Evolutionary conservation across 768 basidiomycete species (phyloP).

Genomic region (Boletus speciosus): DNA sequence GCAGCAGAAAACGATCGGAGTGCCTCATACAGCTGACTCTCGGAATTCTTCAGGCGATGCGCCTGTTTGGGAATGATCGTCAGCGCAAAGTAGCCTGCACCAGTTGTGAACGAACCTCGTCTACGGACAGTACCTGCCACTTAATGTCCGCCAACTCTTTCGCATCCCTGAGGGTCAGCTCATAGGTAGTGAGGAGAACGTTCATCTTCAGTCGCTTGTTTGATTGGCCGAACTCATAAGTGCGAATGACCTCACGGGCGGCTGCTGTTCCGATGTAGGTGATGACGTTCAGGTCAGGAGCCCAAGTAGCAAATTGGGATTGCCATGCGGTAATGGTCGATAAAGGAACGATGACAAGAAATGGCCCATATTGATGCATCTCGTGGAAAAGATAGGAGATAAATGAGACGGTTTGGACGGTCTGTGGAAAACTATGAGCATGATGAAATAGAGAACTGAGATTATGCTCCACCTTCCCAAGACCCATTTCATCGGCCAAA

Average conservation of each 20-base stretch:
- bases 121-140: constrained; percentile 96
- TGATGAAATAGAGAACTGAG: not conserved
- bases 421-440: constrained; percentile 42
- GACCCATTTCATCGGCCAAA: constrained; percentile 98
- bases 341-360: constrained; percentile 94
- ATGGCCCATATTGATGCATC: constrained; percentile 91
- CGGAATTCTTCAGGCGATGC: constrained; percentile 96
- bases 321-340: constrained; percentile 99
- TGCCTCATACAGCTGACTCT: constrained; percentile 95
- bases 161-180: constrained; percentile 86
- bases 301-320: constrained; percentile 90
- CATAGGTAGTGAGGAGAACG: constrained; percentile 95
- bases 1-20: constrained; percentile 84
- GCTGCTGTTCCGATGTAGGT: constrained; percentile 90
- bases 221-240: constrained; percentile 87
- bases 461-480: constrained; percentile 71
- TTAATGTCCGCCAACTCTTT: constrained; percentile 90
- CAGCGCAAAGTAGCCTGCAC: constrained; percentile 5
- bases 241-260: constrained; percentile 87
- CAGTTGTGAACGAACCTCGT: constrained; percentile 61
- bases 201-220: constrained; percentile 94
- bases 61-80: constrained; percentile 49
- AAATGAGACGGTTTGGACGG: constrained; percentile 94
- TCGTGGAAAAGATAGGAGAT: constrained; percentile 94
- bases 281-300: constrained; percentile 94